Percentiles rank a stretch among this genome's conserved stretches.
phyloP scores from a whole-genome alignment of 1,139 yeast species.

The Chernovozyma aurita region DNA sequence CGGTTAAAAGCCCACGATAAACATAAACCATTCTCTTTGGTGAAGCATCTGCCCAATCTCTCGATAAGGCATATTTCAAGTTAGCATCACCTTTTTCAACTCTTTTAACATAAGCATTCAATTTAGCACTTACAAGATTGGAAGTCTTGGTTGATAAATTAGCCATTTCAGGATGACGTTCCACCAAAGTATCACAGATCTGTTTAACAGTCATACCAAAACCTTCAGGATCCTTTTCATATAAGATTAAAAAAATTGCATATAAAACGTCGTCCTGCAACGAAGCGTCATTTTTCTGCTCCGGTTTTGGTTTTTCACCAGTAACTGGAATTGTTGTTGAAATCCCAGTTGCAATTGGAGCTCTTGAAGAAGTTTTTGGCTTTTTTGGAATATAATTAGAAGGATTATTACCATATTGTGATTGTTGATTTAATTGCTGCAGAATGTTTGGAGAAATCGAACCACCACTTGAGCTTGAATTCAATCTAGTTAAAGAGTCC shows the following conservation, averaged over 20 bases:
- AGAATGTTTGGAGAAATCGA: slow-evolving; percentile 23
- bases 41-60: slow-evolving; percentile 88
- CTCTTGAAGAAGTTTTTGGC: slow-evolving; percentile 35
- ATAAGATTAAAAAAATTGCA: slow-evolving; percentile 68
- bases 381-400: slow-evolving; percentile 20
- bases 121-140: slow-evolving; percentile 72
- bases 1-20: slow-evolving; percentile 69
- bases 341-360: slow-evolving; percentile 64
- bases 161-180: slow-evolving; percentile 78
- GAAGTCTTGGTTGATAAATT: slow-evolving; percentile 75
- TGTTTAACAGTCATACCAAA: slow-evolving; percentile 84
- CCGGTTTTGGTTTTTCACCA: slow-evolving; percentile 74
- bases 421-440: slow-evolving; percentile 9
- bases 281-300: slow-evolving; percentile 53
- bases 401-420: slow-evolving; percentile 6
- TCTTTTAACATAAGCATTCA: slow-evolving; percentile 78
- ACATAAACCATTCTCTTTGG: slow-evolving; percentile 87
- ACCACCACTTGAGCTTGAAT: slow-evolving; percentile 26
- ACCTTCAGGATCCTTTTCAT: slow-evolving; percentile 62
- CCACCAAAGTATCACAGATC: slow-evolving; percentile 68
- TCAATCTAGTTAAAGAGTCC: slow-evolving; percentile 12
- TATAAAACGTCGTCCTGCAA: slow-evolving; percentile 71
- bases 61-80: slow-evolving; percentile 65
- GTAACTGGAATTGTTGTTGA: slow-evolving; percentile 77
- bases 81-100: slow-evolving; percentile 77